These are phyloP conservation scores for Choiromyces venosus DNA, from an alignment of 495 filamentous ascomycete genomes.

Conservation along the genomic window DNA sequence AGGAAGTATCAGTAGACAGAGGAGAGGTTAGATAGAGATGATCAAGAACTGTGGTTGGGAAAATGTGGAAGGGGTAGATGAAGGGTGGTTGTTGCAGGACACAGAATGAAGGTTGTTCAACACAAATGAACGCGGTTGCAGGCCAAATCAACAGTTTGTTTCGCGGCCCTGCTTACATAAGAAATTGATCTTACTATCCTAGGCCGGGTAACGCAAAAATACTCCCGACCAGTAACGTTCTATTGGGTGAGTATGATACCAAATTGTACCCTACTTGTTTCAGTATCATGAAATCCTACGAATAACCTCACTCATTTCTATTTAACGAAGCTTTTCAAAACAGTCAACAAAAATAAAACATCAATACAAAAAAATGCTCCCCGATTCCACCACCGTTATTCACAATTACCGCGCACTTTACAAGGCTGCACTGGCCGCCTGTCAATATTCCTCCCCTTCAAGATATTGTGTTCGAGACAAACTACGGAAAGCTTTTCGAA, in stretches of 20 bases:
- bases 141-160: neutral
- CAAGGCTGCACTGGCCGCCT: conserved; percentile 64
- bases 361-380: conserved; percentile 4
- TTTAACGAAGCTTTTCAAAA: neutral
- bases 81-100: neutral
- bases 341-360: neutral
- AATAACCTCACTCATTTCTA: neutral
- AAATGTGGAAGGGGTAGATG: neutral
- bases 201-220: conserved; percentile 1
- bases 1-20: neutral
- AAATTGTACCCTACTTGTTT: neutral
- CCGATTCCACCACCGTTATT: conserved; percentile 48
- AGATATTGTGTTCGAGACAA: conserved; percentile 60
- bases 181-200: neutral
- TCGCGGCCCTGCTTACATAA: neutral
- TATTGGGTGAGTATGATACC: too few species aligned
- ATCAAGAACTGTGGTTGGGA: neutral
- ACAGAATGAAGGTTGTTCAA: neutral
- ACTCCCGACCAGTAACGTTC: too few species aligned
- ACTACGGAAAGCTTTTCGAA: conserved; percentile 68
- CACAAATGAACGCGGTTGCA: neutral
- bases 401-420: conserved; percentile 76
- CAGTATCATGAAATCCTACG: neutral
- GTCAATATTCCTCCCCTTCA: conserved; percentile 73
- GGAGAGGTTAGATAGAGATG: neutral